Evolutionary conservation across 2,329 filamentous ascomycete genomes (phyloP).

Genomic region (Trichoderma asperellum): DNA sequence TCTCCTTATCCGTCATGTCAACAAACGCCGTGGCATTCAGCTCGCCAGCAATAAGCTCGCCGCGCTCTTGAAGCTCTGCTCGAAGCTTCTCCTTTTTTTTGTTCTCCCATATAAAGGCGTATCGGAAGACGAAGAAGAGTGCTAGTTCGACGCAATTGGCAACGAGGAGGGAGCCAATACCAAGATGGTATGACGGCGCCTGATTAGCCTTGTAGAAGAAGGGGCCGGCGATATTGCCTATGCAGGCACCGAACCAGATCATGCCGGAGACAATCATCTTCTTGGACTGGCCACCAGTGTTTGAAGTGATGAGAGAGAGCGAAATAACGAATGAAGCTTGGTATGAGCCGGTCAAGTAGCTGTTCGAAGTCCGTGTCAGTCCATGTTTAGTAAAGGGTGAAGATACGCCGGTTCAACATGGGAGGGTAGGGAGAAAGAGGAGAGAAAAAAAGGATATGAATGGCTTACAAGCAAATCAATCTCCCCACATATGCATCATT

Average conservation of each 20-base stretch:
- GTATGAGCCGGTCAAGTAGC: constrained; percentile 45
- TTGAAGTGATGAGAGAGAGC: constrained; percentile 53
- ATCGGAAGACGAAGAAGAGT: constrained; percentile 46
- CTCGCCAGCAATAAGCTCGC: constrained; percentile 35
- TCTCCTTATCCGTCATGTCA: constrained; percentile 50
- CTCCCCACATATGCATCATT: constrained; percentile 54
- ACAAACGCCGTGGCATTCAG: constrained; percentile 47
- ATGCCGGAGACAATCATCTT: constrained; percentile 67
- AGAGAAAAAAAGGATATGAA: not conserved
- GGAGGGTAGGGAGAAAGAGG: not conserved
- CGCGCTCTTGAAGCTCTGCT: constrained; percentile 38
- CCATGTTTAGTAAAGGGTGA: not conserved
- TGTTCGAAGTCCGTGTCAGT: constrained; percentile 14
- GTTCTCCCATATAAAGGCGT: constrained; percentile 47
- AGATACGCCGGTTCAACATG: not conserved
- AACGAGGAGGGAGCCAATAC: constrained; percentile 49
- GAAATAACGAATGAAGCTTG: constrained; percentile 47
- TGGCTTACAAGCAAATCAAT: constrained; percentile 56
- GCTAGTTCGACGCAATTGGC: constrained; percentile 46
- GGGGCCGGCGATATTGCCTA: constrained; percentile 64
- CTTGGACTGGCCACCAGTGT: constrained; percentile 61
- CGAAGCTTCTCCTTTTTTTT: constrained; percentile 43
- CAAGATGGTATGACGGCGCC: constrained; percentile 46
- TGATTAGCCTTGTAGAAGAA: constrained; percentile 65
- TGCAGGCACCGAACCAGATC: constrained; percentile 62